These are phyloP conservation scores for Epithemia pelagica DNA, from an alignment of 108 stramenopile genomes.

Conservation along the genomic window DNA sequence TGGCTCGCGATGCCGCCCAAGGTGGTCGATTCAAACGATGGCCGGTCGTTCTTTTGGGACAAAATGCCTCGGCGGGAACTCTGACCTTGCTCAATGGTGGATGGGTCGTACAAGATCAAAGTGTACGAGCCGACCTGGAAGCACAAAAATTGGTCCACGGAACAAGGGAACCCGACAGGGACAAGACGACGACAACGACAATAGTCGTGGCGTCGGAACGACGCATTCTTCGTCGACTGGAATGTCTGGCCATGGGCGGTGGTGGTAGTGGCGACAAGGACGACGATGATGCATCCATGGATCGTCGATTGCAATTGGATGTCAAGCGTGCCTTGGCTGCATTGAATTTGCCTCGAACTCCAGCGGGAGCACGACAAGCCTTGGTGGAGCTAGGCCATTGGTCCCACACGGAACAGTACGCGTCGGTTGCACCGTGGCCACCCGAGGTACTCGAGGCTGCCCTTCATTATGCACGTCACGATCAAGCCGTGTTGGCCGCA, in stretches of 20 bases:
- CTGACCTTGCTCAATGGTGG: constrained; percentile 74
- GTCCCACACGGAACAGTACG: constrained; percentile 20
- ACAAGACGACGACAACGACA: constrained; percentile 4
- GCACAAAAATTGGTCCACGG: constrained; percentile 49
- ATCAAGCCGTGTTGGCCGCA: not conserved
- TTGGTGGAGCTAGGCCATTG: constrained; percentile 69
- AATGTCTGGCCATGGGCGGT: constrained; percentile 80
- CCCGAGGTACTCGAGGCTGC: constrained; percentile 49
- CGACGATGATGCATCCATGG: constrained; percentile 4
- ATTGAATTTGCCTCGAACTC: constrained; percentile 49
- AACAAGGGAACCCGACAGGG: constrained; percentile 7
- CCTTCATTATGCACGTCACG: constrained; percentile 22
- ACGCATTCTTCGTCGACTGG: constrained; percentile 62
- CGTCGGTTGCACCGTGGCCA: constrained; percentile 40
- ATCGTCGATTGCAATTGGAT: constrained; percentile 49
- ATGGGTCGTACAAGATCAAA: constrained; percentile 68
- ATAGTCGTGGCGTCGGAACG: constrained; percentile 57
- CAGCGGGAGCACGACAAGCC: constrained; percentile 61
- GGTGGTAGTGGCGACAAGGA: constrained; percentile 5
- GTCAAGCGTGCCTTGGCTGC: constrained; percentile 53
- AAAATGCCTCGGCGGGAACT: constrained; percentile 1
- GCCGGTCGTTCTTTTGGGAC: constrained; percentile 42
- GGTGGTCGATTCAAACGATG: constrained; percentile 76
- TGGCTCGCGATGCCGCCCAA: constrained; percentile 44
- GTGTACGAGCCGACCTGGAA: constrained; percentile 55